A percentile compares a stretch with the other conserved stretches of the same genome.
Evolutionary conservation across 306 rosid species (phyloP).

Genomic region (Phaseolus lunatus): DNA sequence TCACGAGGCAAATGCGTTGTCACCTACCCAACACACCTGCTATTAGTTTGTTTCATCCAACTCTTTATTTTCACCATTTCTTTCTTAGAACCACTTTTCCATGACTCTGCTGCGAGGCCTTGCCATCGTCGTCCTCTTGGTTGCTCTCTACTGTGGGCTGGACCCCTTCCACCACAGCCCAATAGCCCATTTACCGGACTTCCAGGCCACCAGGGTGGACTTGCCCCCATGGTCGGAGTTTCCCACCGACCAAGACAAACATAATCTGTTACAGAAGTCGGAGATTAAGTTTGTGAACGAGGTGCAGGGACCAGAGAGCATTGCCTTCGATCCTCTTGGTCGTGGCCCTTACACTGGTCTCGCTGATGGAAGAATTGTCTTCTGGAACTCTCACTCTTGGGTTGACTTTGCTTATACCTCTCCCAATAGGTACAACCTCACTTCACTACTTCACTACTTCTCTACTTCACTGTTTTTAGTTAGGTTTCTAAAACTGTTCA

Average conservation of each 20-base stretch:
- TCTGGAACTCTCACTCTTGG: conserved; percentile 85
- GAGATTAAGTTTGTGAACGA: conserved; percentile 77
- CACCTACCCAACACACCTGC: background rate
- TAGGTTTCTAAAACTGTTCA: no score
- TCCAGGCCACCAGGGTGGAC: conserved; percentile 52
- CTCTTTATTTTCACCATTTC: background rate
- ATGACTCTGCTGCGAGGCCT: conserved; percentile 52
- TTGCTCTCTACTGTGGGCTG: conserved; percentile 76
- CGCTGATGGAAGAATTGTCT: conserved; percentile 82
- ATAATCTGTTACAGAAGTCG: conserved; percentile 78
- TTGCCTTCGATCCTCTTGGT: conserved; percentile 83
- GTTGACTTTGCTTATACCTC: conserved; percentile 81
- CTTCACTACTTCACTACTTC: no score
- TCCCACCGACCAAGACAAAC: conserved; percentile 61
- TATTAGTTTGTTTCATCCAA: background rate
- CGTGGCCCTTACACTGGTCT: conserved; percentile 95
- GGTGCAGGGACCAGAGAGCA: conserved; percentile 90
- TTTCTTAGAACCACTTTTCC: background rate
- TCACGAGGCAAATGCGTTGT: background rate
- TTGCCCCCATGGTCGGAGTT: conserved; percentile 68
- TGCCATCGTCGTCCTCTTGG: conserved; percentile 48
- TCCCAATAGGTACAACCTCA: conserved; percentile 61
- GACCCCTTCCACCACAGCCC: conserved; percentile 84
- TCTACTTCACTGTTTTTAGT: no score
- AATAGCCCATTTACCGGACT: conserved; percentile 68